Percentiles rank a stretch among this genome's conserved stretches.
These are phyloP conservation scores for Plasmodium gonderi DNA, from an alignment of 169 alveolate species.

Conservation along the genomic window DNA sequence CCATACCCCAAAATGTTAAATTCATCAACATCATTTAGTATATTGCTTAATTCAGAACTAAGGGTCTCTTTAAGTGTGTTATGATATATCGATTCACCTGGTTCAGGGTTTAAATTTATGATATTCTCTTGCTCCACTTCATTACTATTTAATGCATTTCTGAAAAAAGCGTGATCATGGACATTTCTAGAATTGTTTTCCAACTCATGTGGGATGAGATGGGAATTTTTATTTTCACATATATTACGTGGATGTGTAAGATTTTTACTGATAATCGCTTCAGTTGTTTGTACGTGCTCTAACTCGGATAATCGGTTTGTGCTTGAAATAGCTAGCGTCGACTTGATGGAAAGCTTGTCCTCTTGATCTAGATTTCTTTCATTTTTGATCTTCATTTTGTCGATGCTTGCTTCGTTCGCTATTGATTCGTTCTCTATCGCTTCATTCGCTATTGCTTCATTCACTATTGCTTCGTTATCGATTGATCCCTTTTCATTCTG, in stretches of 20 bases:
- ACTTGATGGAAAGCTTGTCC: not conserved
- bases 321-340: not conserved
- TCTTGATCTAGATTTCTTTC: not conserved
- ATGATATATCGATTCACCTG: not conserved
- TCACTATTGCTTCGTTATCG: too few relatives aligned
- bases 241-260: not conserved
- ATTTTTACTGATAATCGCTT: not conserved
- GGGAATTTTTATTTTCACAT: not conserved
- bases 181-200: not conserved
- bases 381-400: not conserved
- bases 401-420: too few relatives aligned
- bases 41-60: slow-evolving; percentile 21
- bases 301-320: not conserved
- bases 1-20: slow-evolving; percentile 34
- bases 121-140: not conserved
- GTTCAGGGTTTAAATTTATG: not conserved
- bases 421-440: too few relatives aligned
- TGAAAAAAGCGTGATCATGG: not conserved
- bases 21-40: slow-evolving; percentile 61
- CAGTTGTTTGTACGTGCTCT: not conserved
- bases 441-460: too few relatives aligned
- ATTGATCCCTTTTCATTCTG: too few relatives aligned
- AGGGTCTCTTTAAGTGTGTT: slow-evolving; percentile 43
- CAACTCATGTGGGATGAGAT: not conserved
- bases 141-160: not conserved